A percentile compares a stretch with the other conserved stretches of the same genome.
Evolutionary conservation across 225 moss, liverwort and hornwort species (phyloP).

Genomic region (Straminergon stramineum): DNA sequence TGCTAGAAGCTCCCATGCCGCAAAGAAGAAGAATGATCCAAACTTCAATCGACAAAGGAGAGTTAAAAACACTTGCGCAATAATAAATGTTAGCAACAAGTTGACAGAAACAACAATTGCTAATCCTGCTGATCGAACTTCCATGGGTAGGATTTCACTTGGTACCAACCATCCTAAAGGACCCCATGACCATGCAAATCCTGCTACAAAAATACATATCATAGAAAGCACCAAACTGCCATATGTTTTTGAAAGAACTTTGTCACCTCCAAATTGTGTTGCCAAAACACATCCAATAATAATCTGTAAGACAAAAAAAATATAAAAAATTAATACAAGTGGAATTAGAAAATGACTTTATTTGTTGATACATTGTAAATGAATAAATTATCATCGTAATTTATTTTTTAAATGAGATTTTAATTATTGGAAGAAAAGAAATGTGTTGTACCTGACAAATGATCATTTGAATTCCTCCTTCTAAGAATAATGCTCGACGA

Average conservation of each 20-base stretch:
- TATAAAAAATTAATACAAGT: neutral
- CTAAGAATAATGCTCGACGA: slow-evolving; percentile 17
- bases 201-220: slow-evolving; percentile 23
- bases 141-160: slow-evolving; percentile 47
- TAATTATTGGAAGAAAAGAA: neutral
- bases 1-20: slow-evolving; percentile 11
- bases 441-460: slow-evolving; percentile 11
- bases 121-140: slow-evolving; percentile 25
- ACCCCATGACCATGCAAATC: slow-evolving; percentile 68
- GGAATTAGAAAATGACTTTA: neutral
- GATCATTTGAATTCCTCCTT: slow-evolving; percentile 61
- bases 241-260: neutral
- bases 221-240: neutral
- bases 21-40: slow-evolving; percentile 50
- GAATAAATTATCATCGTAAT: no score
- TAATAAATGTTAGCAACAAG: slow-evolving; percentile 38
- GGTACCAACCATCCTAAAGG: slow-evolving; percentile 57
- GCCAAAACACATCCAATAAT: neutral
- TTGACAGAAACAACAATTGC: slow-evolving; percentile 29
- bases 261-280: neutral
- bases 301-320: neutral
- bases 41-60: slow-evolving; percentile 19
- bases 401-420: neutral
- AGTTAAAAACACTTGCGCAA: slow-evolving; percentile 41
- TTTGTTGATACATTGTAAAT: neutral